Evolutionary conservation across 2,329 filamentous ascomycete genomes (phyloP), one percentile per base, ranked within the genome.

Genomic region (Sordariomycetes sp.): DNA sequence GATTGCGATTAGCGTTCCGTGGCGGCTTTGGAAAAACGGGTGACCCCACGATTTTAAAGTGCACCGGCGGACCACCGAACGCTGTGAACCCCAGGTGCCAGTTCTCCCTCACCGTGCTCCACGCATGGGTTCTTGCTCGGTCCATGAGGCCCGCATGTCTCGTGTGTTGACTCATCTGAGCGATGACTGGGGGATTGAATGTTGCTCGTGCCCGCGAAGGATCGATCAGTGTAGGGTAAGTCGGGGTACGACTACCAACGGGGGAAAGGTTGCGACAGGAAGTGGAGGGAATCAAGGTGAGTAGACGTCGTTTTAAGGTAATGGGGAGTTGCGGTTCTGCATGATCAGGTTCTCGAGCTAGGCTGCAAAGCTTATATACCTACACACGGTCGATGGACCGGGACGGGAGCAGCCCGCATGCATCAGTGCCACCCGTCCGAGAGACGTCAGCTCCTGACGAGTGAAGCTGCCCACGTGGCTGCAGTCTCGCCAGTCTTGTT

Each of bases 11-110:
- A 12, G 9, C 28, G 20, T 5, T 15, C 8, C 14, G 12, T 5
- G 12, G 6, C 25, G 6, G 16, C 12, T n/a, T n/a, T n/a, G n/a
- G n/a, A n/a, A n/a, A n/a, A n/a, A 27, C 25, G n/a, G n/a, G n/a
- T n/a, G n/a, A n/a, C n/a, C n/a, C 16, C 35, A 67, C 61, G 36
- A 82, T 82, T 46, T 76, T 70, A 46, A 83, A 83, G 52, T 83
- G 79, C 7, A 82, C 78, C 0, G 78, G 70, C 4, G 79, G 79
- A 0, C 79, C 79, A 1, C 78, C 78, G 47, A 82, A 82, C 0
- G 72, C 55, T 1, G 75, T 81, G 43, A 81, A 70, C 0, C 78
- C 77, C 4, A 82, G 54, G 52, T 80, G 62, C 72, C 74, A 81
- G 24, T 62, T 60, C 7, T 37, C 12, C 24, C 30, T 21, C 1